Percentiles rank a stretch among this genome's conserved stretches.
phyloP scores from a whole-genome alignment of 2,329 filamentous ascomycete genomes.

The Colletotrichum sp. region DNA sequence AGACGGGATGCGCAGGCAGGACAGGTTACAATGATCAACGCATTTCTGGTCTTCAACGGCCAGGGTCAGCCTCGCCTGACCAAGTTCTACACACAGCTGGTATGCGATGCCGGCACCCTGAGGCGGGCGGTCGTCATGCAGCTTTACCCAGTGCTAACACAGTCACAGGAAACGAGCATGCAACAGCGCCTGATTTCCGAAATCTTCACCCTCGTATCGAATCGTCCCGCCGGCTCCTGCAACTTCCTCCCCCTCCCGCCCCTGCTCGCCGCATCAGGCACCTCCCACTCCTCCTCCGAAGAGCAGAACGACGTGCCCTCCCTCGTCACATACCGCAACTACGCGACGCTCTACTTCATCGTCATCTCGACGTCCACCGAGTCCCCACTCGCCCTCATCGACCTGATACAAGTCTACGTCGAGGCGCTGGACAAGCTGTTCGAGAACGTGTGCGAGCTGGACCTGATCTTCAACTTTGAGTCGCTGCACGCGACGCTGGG shows the following conservation, averaged over 20 bases:
- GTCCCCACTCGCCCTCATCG: conserved; percentile 91
- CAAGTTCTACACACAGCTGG: conserved; percentile 98
- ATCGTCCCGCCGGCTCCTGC: conserved; percentile 89
- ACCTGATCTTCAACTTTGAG: conserved; percentile 99
- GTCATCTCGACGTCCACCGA: conserved; percentile 96
- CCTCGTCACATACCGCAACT: conserved; percentile 96
- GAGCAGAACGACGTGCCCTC: conserved; percentile 89
- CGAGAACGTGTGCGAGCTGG: conserved; percentile 97
- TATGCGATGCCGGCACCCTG: conserved; percentile 40
- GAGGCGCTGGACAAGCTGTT: conserved; percentile 94
- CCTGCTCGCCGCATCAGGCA: conserved; percentile 65
- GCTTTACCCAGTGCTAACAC: not conserved
- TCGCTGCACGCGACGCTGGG: conserved; percentile 88
- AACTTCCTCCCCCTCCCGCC: conserved; percentile 90
- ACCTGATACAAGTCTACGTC: conserved; percentile 97
- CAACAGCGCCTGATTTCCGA: conserved; percentile 97
- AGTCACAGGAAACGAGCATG: conserved; percentile 85
- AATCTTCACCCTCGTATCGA: conserved; percentile 94
- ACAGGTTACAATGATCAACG: conserved; percentile 85
- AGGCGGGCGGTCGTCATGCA: not conserved
- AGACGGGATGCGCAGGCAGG: conserved; percentile 25
- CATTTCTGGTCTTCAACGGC: conserved; percentile 98
- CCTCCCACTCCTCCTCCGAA: conserved; percentile 68
- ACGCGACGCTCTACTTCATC: conserved; percentile 98
- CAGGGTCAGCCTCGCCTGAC: conserved; percentile 95